Percentiles rank a stretch among this genome's conserved stretches.
Evolutionary conservation across 805 yeast species (phyloP).

Genomic region (Tetrapisispora taiwanensis): DNA sequence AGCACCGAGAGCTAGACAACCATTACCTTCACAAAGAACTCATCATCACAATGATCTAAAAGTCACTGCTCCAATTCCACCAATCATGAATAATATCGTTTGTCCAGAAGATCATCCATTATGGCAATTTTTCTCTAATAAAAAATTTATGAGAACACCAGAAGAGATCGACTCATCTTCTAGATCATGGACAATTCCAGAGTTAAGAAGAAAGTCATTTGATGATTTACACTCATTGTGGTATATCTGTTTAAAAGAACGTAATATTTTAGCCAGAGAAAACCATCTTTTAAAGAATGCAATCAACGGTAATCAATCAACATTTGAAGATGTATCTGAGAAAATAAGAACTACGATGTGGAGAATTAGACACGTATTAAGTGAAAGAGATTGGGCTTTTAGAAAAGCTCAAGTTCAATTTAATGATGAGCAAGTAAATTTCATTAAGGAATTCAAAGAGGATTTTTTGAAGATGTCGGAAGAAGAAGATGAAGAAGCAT

Average conservation of each 20-base stretch:
- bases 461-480: slow-evolving; percentile 47
- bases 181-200: slow-evolving; percentile 80
- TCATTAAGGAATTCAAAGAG: slow-evolving; percentile 36
- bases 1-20: slow-evolving; percentile 16
- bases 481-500: slow-evolving; percentile 47
- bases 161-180: slow-evolving; percentile 46
- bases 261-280: slow-evolving; percentile 73
- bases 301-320: slow-evolving; percentile 26
- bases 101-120: slow-evolving; percentile 83
- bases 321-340: slow-evolving; percentile 30
- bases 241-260: slow-evolving; percentile 77
- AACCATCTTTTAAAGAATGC: slow-evolving; percentile 43
- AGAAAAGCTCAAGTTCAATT: slow-evolving; percentile 45
- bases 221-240: slow-evolving; percentile 87
- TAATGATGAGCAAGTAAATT: slow-evolving; percentile 32
- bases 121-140: slow-evolving; percentile 79
- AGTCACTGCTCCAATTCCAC: slow-evolving; percentile 76
- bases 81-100: slow-evolving; percentile 61
- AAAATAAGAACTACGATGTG: slow-evolving; percentile 54
- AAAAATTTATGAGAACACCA: slow-evolving; percentile 48
- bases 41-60: slow-evolving; percentile 31
- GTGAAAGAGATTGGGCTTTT: slow-evolving; percentile 72
- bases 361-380: slow-evolving; percentile 75
- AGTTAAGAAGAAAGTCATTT: slow-evolving; percentile 80
- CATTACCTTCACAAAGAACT: slow-evolving; percentile 19